Evolutionary conservation across 345 rosid species (phyloP).

Genomic region (Citrus hindsii): DNA sequence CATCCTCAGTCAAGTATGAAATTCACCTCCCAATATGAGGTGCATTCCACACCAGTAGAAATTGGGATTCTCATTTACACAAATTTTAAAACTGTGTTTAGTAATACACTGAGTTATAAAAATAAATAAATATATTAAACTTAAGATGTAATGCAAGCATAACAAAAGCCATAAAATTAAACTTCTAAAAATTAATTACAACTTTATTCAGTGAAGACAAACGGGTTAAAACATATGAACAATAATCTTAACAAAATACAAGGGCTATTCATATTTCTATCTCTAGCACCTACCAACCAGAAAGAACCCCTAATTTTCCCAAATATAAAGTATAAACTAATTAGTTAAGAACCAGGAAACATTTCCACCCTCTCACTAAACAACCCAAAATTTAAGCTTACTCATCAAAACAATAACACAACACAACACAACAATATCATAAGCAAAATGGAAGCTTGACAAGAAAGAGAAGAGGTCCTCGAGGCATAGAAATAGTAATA

Average conservation of each 20-base stretch:
- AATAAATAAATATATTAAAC: too few relatives aligned
- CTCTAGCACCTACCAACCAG: not conserved
- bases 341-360: not conserved
- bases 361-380: not conserved
- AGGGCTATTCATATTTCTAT: not conserved
- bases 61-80: too few relatives aligned
- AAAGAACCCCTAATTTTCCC: not conserved
- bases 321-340: not conserved
- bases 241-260: not conserved
- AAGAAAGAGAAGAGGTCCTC: slow-evolving; percentile 22
- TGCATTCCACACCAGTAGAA: too few relatives aligned
- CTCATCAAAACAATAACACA: not conserved
- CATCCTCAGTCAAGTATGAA: too few relatives aligned
- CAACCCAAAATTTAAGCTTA: not conserved
- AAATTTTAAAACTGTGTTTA: too few relatives aligned
- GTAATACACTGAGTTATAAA: too few relatives aligned
- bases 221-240: not conserved
- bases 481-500: slow-evolving; percentile 59
- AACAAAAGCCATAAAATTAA: not conserved
- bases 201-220: not conserved
- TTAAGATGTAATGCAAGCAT: not conserved
- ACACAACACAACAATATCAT: not conserved
- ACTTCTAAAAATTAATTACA: too few relatives aligned
- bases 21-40: too few relatives aligned
- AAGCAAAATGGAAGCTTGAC: slow-evolving; percentile 2